Evolutionary conservation across 768 basidiomycete genomes (phyloP), one percentile per base, ranked within the genome.

Genomic region (Amanita phalloides): DNA sequence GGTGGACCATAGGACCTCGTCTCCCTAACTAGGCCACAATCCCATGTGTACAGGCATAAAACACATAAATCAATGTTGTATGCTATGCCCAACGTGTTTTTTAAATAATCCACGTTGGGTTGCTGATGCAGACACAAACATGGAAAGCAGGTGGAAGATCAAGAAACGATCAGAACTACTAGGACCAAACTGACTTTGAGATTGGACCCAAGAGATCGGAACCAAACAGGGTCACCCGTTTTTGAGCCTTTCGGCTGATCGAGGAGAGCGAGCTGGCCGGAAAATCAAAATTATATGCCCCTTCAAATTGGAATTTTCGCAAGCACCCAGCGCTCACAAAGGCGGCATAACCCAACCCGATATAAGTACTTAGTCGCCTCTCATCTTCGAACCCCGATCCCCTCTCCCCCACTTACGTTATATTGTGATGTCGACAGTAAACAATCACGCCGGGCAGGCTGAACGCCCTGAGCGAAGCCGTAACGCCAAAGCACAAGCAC

Each of bases 401-500:
- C 71, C 63, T 65, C 69, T 67, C 63, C 71, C 65, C 66, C 61
- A 69, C 58, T 74, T 76, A 77, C 75, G 74, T 76, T 71, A 59
- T 53, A 32, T 63, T 70, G 64, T 73, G 68, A 80, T 81, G 77
- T 79, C 80, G 64, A 77, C 78, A 65, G 69, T 77, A 64, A 72
- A 73, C 57, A 68, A 72, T 63, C 73, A 78, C 72, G 69, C 78
- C 70, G 71, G 68, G 66, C 70, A 71, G 63, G 48, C 72, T 61
- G 82, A 85, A 68, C 79, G 79, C 64, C 85, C 85, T 73, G 85
- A 86, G 69, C 82, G 85, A 59, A 86, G 84, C 76, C 84, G 86
- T 73, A 89, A 89, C 71, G 86, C 85, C 49, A 84, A 83, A 68
- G 90, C 90, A 8, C 90, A 92, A 71, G 90, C 90, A 33, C 74